Conservation (phyloP, 345 rosid genomes). For the Melastoma malabathricum region DNA sequence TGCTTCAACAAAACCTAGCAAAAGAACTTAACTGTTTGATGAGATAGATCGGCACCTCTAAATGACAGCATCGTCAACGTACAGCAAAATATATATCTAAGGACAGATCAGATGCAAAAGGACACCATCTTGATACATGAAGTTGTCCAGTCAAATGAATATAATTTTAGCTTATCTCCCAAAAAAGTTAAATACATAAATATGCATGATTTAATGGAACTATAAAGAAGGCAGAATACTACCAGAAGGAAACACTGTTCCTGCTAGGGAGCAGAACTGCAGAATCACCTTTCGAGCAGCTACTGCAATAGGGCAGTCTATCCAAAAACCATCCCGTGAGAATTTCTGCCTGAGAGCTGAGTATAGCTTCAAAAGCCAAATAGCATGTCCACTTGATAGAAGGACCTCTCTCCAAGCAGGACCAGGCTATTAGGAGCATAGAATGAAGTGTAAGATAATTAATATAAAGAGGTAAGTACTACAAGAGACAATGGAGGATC, state of each 20-base stretch:
- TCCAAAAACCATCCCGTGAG: conserved; percentile 58
- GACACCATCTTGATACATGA: too few species aligned
- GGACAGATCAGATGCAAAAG: too few species aligned
- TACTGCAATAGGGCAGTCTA: conserved; percentile 87
- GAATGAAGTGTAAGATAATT: conserved; percentile 2
- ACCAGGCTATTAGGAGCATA: conserved; percentile 55
- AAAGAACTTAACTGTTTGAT: too few species aligned
- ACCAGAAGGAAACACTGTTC: conserved; percentile 69
- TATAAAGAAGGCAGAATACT: conserved; percentile 4
- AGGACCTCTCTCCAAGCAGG: conserved; percentile 78
- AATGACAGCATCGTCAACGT: too few species aligned
- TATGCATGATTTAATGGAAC: background rate
- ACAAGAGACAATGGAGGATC: too few species aligned
- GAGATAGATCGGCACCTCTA: too few species aligned
- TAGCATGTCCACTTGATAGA: conserved; percentile 76
- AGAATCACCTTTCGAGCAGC: conserved; percentile 90
- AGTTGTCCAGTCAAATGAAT: too few species aligned
- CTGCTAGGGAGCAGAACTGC: conserved; percentile 82
- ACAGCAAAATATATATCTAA: too few species aligned
- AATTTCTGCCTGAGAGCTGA: conserved; percentile 69
- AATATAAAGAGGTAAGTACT: conserved; percentile 5
- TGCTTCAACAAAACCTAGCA: too few species aligned
- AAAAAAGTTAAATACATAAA: too few species aligned
- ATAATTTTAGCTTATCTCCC: too few species aligned
- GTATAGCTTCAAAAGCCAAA: conserved; percentile 72